A percentile compares a stretch with the other conserved stretches of the same genome.
Evolutionary conservation across 2,329 filamentous ascomycete species (phyloP).

Genomic region (Monosporascus sp.): DNA sequence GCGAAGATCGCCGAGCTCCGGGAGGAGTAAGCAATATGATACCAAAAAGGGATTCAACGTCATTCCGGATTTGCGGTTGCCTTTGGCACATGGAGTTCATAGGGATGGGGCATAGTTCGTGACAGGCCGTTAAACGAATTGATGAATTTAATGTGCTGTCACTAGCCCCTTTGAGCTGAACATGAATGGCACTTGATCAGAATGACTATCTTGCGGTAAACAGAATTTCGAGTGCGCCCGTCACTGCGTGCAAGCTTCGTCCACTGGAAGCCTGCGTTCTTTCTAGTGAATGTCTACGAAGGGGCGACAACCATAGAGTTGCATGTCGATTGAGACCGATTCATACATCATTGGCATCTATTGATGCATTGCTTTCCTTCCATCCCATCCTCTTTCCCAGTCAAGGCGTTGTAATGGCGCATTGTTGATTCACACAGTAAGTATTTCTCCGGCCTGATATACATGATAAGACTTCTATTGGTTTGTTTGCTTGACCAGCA

Average conservation of each 20-base stretch:
- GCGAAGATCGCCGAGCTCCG: conserved; percentile 83
- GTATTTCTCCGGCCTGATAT: too few species aligned
- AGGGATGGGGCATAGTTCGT: conserved; percentile 19
- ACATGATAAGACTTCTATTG: too few species aligned
- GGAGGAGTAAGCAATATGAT: conserved; percentile 35
- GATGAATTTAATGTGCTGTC: conserved; percentile 22
- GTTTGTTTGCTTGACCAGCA: too few species aligned
- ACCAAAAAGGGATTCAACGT: conserved; percentile 16
- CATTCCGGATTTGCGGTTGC: conserved; percentile 23
- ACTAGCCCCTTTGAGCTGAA: not conserved
- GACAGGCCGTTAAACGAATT: conserved; percentile 21
- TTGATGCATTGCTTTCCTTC: too few species aligned
- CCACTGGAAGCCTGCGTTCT: not conserved
- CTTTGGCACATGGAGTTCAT: conserved; percentile 27
- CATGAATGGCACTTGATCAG: not conserved
- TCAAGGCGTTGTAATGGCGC: too few species aligned
- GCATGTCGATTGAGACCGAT: too few species aligned
- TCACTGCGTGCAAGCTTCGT: not conserved
- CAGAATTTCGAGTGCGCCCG: not conserved
- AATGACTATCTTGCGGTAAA: not conserved
- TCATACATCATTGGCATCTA: too few species aligned
- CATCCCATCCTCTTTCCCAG: too few species aligned
- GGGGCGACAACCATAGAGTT: too few species aligned
- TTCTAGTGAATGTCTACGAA: not conserved
- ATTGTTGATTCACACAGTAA: too few species aligned